Base-by-base conservation (phyloP, 1,284 basidiomycete genomes). In the Cystobasidiaceae sp. region DNA sequence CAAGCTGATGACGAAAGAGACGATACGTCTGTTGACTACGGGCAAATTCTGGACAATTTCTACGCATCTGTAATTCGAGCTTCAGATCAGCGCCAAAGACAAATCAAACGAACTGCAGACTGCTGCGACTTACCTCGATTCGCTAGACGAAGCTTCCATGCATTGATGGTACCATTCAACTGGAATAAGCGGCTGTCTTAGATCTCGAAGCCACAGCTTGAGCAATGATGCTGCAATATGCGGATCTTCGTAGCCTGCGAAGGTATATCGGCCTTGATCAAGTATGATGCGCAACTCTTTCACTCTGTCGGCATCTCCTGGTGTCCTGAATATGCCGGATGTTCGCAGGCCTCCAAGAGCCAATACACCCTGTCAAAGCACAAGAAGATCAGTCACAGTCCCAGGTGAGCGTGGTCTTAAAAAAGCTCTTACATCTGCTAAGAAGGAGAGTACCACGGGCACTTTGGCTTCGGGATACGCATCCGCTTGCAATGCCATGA, bases 131-230 rank as follows among this genome's bases (percentile, higher is more conserved):
- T 21, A 82, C 80, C 88, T 83, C 57, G 82, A 79, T 3, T 87
- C 82, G 9, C 75, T 74, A 9, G 73, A 71, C 63, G 83, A 82
- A 25, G 83, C 83, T 59, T 90, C 85, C 74, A 90, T 90, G 75
- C 91, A 89, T 72, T 90, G 89, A 79, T 90, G 89, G 79, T 90
- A 80, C 76, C 90, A 87, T 8, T 70, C 56, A 64, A 86, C 83
- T 2, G 92, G 92, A 21, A 96, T 83, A 46, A 94, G 81, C 13
- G 92, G 92, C 70, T 92, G 88, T 72, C 86, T 84, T 17, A 94
- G 83, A 76, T 96, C 92, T 49, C 92, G 83, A 13, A 94, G 81
- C 90, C 90, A 96, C 7, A 93, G 82, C 78, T 96, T 94, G 77
- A 93, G 82, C 49, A 93, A 79, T 1, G 88, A 90, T 4, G 90